Base-by-base conservation (phyloP, 257 asterid genomes). In the Dorcoceras hygrometricum region DNA sequence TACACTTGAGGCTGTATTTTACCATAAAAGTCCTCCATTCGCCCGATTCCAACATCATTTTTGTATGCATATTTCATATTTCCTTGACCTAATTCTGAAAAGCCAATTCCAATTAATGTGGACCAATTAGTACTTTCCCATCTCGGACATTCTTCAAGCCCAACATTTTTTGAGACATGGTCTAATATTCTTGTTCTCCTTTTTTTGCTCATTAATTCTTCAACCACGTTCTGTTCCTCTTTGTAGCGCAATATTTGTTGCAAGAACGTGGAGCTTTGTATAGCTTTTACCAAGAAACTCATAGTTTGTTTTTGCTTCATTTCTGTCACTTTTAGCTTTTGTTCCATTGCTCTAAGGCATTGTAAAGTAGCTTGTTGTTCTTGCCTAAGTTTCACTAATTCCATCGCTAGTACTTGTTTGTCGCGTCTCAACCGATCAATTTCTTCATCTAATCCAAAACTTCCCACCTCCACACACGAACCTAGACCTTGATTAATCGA, bases 381-480 rank as follows among this genome's bases (percentile, higher is more conserved):
- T 29, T 79, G 87, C 28, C 77, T 79, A 8, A 82, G 83, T 65
- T 73, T 80, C 63, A 77, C 73, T 43, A 82, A 48, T 54, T 82
- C 87, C 51, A 12, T 6, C 46, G 68, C 73, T 16, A 82, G 71
- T 2, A 70, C 77, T 14, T 62, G 71, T 67, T 82, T 82, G 70
- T 82, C 87, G 0, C 79, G 71, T 71, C 65, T 79, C 46, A 79
- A 23, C 24, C 75, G 65, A 28, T 82, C 78, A 24, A 79, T 58
- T 64, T 82, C 34, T 29, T n/a, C n/a, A n/a, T n/a, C n/a, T n/a
- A n/a, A n/a, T n/a, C n/a, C n/a, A n/a, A n/a, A n/a, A n/a, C n/a
- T n/a, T n/a, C n/a, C n/a, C n/a, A n/a, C n/a, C n/a, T n/a, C n/a
- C n/a, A n/a, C n/a, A n/a, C n/a, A n/a, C n/a, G n/a, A n/a, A n/a